Percentiles rank a stretch among this genome's conserved stretches.
Conservation (phyloP, 2,329 filamentous ascomycete genomes). For the Cyphellophora attinorum region DNA sequence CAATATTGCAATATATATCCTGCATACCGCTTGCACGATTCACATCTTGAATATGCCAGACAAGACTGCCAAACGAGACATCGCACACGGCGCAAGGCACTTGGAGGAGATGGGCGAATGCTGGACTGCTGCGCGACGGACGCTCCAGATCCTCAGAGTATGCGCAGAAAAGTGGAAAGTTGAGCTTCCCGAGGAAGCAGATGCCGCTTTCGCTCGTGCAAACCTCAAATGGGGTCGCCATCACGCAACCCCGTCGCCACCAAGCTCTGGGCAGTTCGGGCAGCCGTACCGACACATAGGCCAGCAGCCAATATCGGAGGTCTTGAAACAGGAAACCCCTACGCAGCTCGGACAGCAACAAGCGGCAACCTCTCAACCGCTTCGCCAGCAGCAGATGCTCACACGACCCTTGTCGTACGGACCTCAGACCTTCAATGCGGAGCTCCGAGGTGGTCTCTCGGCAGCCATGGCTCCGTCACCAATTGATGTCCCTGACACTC, state of each 20-base stretch:
- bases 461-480: conserved; percentile 9
- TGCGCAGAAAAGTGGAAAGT: conserved; percentile 85
- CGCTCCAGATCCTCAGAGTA: conserved; percentile 74
- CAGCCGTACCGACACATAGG: conserved; percentile 20
- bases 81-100: conserved; percentile 82
- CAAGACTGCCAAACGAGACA: conserved; percentile 79
- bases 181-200: conserved; percentile 74
- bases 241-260: conserved; percentile 36
- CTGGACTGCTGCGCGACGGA: conserved; percentile 82
- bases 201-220: conserved; percentile 62
- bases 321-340: conserved; percentile 11
- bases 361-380: conserved; percentile 12
- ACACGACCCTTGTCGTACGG: no score
- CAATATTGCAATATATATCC: conserved; percentile 93
- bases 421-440: conserved; percentile 10
- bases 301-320: conserved; percentile 12
- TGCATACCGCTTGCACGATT: conserved; percentile 88
- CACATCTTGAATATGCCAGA: conserved; percentile 89
- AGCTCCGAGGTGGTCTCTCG: conserved; percentile 8
- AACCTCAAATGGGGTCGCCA: conserved; percentile 61
- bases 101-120: conserved; percentile 92
- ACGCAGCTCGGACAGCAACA: conserved; percentile 20
- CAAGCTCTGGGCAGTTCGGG: conserved; percentile 38
- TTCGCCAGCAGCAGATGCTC: conserved; percentile 15
- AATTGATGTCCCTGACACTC: conserved; percentile 10